These are phyloP conservation scores for Blastobotrys petasosporus DNA, from an alignment of 1,139 yeast genomes.

Conservation along the genomic window DNA sequence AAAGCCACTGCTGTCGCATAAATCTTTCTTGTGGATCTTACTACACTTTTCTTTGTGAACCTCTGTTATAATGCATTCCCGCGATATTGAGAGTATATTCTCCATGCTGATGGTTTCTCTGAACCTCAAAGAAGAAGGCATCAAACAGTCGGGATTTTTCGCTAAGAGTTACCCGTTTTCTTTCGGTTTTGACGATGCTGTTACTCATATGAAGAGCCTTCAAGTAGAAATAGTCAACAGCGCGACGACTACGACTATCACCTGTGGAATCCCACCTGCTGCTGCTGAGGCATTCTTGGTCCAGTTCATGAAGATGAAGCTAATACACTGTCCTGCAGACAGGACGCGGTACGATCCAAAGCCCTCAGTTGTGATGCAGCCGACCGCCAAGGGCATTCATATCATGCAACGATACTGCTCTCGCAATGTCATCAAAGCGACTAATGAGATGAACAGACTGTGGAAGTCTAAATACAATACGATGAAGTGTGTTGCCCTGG, in stretches of 20 bases:
- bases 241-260: slow-evolving; percentile 48
- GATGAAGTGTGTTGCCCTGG: slow-evolving; percentile 64
- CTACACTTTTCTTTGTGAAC: no score
- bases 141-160: slow-evolving; percentile 27
- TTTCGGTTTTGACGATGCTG: slow-evolving; percentile 50
- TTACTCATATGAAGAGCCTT: slow-evolving; percentile 46
- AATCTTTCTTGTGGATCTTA: no score
- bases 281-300: slow-evolving; percentile 45
- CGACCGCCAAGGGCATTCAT: slow-evolving; percentile 88
- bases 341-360: slow-evolving; percentile 33
- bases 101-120: slow-evolving; percentile 49
- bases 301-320: slow-evolving; percentile 57
- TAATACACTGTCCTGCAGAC: slow-evolving; percentile 72
- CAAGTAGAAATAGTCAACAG: slow-evolving; percentile 41
- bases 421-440: slow-evolving; percentile 43
- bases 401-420: slow-evolving; percentile 56
- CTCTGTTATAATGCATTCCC: slow-evolving; percentile 5
- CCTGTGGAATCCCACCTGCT: slow-evolving; percentile 51
- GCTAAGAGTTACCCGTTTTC: slow-evolving; percentile 44
- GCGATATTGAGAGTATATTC: slow-evolving; percentile 21
- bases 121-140: slow-evolving; percentile 36
- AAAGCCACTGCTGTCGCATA: no score
- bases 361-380: slow-evolving; percentile 46
- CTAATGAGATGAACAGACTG: slow-evolving; percentile 3
- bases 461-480: slow-evolving; percentile 58